Conservation (phyloP, 371 early-diverging fungal genomes). For the Phascolomyces articulosus region DNA sequence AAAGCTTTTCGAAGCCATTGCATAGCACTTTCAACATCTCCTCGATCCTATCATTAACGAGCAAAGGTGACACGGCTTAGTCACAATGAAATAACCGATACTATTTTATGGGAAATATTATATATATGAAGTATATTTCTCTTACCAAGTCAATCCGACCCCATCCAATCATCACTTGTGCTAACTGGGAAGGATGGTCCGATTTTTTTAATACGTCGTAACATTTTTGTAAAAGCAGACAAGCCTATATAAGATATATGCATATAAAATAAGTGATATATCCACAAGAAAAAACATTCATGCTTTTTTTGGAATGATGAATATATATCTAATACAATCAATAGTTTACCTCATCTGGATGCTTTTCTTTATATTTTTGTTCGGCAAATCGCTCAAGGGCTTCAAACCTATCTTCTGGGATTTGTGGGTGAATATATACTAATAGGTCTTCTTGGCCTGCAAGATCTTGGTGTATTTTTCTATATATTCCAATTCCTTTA, state of each 20-base stretch:
- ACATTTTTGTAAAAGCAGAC: neutral
- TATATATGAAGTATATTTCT: neutral
- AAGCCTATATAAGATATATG: too few relatives aligned
- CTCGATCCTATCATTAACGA: constrained; percentile 18
- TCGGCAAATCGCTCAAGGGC: constrained; percentile 3
- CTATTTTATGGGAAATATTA: too few relatives aligned
- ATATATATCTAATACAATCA: neutral
- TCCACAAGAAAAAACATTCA: neutral
- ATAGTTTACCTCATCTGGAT: neutral
- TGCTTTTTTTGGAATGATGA: too few relatives aligned
- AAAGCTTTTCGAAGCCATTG: constrained; percentile 22
- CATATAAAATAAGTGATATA: neutral
- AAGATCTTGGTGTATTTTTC: neutral
- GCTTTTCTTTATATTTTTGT: neutral
- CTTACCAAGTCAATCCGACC: constrained; percentile 4
- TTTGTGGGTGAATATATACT: neutral
- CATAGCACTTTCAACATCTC: constrained; percentile 15
- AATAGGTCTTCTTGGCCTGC: neutral
- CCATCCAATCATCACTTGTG: neutral
- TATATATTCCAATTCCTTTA: neutral
- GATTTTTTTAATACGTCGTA: neutral
- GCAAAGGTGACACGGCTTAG: too few relatives aligned
- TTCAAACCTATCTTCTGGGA: constrained; percentile 3
- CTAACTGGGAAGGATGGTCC: constrained; percentile 1
- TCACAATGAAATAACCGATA: too few relatives aligned